Evolutionary conservation across 495 filamentous ascomycete species (phyloP), one percentile per base, ranked within the genome.

Genomic region (Acidiella bohemica): DNA sequence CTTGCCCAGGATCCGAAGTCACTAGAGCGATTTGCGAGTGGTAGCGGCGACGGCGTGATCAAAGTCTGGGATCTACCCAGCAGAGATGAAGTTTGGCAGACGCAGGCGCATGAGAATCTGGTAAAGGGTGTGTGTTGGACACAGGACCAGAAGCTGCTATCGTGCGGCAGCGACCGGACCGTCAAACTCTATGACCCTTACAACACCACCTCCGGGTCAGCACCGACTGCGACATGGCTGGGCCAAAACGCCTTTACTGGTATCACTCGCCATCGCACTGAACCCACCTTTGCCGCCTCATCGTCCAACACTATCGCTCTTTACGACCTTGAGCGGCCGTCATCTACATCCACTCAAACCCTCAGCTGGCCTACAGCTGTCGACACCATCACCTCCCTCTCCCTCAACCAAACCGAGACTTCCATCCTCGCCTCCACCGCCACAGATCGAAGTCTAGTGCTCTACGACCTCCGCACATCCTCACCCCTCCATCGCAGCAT

Each of bases 101-200:
- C 75, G 0, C 73, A 80, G 44, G 90, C 83, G 2, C 83, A 90
- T 47, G 78, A 84, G 29, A 78, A 87, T 36, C 81, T 97, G 36
- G 83, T 97, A 27, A 95, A 93, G 64, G 84, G 84, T 1, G 65
- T 95, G 55, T 79, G 76, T 45, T 96, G 86, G 73, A 93, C 85
- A 2, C 68, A 72, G 25, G 79, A 92, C 42, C 73, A 76, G 47
- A 84, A 86, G 47, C 67, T 97, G 14, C 62, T 97, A n/a, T 84
- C 85, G 3, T 95, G 90, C 55, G 86, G 83, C 3, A 79, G 72
- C 38, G 90, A 97, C 60, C 73, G 75, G 41, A 75, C 81, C 4
- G 72, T 96, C 59, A 94, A 95, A 59, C 60, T 95, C 16, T 92
- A 80, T 68, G 84, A 93, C 47, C 90, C 88, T 3, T 93, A 92